phyloP scores from a whole-genome alignment of 2,329 filamentous ascomycete species.

The Paecilomyces formosus region DNA sequence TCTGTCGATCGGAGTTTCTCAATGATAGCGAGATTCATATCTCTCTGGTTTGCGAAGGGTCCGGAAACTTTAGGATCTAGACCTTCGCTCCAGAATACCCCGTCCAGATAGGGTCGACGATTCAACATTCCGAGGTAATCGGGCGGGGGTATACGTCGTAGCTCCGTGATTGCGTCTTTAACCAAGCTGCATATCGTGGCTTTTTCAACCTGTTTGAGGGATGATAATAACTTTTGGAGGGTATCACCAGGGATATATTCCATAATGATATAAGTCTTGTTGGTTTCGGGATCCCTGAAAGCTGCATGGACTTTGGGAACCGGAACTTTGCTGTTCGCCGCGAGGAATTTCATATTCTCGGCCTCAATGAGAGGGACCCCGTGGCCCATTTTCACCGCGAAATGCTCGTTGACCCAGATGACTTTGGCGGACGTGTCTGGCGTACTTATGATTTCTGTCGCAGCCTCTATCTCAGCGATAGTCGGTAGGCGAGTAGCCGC shows the following conservation, averaged over 20 bases:
- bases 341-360: slow-evolving; percentile 13
- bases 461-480: slow-evolving; percentile 12
- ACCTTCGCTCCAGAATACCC: slow-evolving; percentile 9
- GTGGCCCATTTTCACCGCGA: slow-evolving; percentile 12
- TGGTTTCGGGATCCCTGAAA: slow-evolving; percentile 8
- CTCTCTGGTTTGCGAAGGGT: slow-evolving; percentile 8
- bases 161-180: slow-evolving; percentile 5
- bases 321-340: slow-evolving; percentile 10
- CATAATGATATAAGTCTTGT: slow-evolving; percentile 13
- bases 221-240: slow-evolving; percentile 8
- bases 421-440: slow-evolving; percentile 9
- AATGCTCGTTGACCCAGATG: slow-evolving; percentile 11
- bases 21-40: slow-evolving; percentile 8
- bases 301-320: slow-evolving; percentile 9
- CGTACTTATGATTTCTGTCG: slow-evolving; percentile 9
- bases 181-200: slow-evolving; percentile 5
- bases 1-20: slow-evolving; percentile 6
- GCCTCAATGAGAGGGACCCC: slow-evolving; percentile 10
- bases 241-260: slow-evolving; percentile 8
- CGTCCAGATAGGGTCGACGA: slow-evolving; percentile 9
- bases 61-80: slow-evolving; percentile 8
- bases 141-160: slow-evolving; percentile 8
- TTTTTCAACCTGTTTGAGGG: slow-evolving; percentile 7
- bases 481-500: slow-evolving; percentile 5
- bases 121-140: slow-evolving; percentile 10